Base-by-base conservation (phyloP, 2,329 filamentous ascomycete genomes). In the Verticillium dahliae region DNA sequence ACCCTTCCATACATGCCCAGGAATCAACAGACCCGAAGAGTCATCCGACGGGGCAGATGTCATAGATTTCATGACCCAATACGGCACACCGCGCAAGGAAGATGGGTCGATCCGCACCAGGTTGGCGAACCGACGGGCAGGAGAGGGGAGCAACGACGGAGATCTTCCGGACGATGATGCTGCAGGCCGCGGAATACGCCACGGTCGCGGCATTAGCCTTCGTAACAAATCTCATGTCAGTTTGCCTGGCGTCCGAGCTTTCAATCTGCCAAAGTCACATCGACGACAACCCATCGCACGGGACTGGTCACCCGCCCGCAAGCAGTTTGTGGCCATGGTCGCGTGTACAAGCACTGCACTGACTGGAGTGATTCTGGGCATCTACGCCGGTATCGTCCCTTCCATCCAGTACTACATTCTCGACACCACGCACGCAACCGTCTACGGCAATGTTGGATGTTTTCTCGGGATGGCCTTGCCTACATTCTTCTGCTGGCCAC, bases 361-460 rank as follows among this genome's bases (percentile, higher is more conserved):
- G 60, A 80, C 92, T 56, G 90, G 90, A 0, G 76, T 90, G 33
- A 78, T 92, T 27, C 77, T 91, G 62, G 90, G 90, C 1, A 89
- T 92, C 27, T 94, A 92, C 70, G 87, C 89, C 60, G 90, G 90
- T 3, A 82, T 92, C 66, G 89, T 92, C 1, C 89, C 90, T n/a
- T 85, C 86, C 3, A 90, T 93, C 33, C 90, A 92, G 70, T 92
- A 92, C 71, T 87, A 86, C 67, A 84, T 93, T 65, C 86, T 85
- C 31, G 89, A 92, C 67, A 80, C 87, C 63, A 75, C 84, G 55
- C 89, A 91, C 67, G 80, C 84, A 62, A 81, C 86, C 1, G 86
- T 92, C 34, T 78, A 91, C 39, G 90, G 90, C 3, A 93, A 93
- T 67, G 88, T 90, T 15, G 82, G 86, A 33, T 82, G 92, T 60